Evolutionary conservation across 768 basidiomycete species (phyloP), one percentile per base, ranked within the genome.

Genomic region (Terana coerulea): DNA sequence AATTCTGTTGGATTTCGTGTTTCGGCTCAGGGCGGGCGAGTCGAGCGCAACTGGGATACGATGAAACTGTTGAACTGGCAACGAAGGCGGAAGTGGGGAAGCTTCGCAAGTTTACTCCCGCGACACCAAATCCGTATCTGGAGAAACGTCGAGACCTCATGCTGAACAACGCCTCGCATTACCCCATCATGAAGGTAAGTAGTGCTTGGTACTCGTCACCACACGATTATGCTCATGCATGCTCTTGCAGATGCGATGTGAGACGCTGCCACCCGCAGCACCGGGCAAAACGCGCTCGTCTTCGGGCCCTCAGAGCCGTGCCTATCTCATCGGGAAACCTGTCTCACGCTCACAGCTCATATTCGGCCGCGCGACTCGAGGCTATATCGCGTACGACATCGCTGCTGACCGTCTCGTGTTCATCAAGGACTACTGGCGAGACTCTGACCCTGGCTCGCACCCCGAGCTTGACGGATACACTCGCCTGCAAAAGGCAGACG

Each of bases 371-470:
- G 48, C 44, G 12, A 51, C 53, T 19, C 37, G 39, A 11, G 49
- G 49, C 8, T 54, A 47, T 33, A 30, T 40, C 24, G 56, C 53
- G 7, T 51, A 43, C 36, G 52, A 51, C 21, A 15, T 41, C 1
- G 26, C 10, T 34, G 6, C 25, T 10, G 24, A 35, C 7, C 33
- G 29, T 3, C 36, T 58, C 30, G 37, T 34, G 15, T 58, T 46
- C 31, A 12, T 58, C 6, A 58, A 58, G 40, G 57, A 58, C 28
- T 39, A 19, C 17, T 58, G 57, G 57, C 37, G 57, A 12, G 30
- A 49, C 30, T 21, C 36, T 30, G 31, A 26, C 3, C n/a, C 9
- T 2, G 17, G 28, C 24, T 24, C 25, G 6, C 44, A 44, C 39
- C 35, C 52, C 9, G 56, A 57, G 44, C 43, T 45, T 17, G 42